phyloP scores from a whole-genome alignment of 345 rosid genomes.

The Pistacia vera region DNA sequence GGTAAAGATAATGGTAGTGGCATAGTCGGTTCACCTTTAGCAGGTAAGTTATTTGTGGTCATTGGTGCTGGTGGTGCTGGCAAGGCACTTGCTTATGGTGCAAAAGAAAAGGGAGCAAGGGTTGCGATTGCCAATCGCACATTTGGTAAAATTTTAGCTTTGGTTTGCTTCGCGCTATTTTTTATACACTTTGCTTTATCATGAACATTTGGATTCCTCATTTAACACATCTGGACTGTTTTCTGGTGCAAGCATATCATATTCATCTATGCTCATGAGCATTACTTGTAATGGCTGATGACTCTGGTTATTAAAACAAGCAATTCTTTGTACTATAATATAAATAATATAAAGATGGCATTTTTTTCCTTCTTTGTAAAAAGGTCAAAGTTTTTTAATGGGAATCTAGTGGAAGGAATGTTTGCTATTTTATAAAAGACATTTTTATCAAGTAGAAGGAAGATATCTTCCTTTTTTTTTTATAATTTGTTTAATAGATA shows the following conservation, averaged over 20 bases:
- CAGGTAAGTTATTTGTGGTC: conserved; percentile 83
- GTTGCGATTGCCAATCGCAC: conserved; percentile 91
- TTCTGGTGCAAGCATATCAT: not conserved
- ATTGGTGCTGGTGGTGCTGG: conserved; percentile 98
- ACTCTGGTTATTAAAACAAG: not conserved
- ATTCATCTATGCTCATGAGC: not conserved
- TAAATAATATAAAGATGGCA: not conserved
- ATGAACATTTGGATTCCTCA: not conserved
- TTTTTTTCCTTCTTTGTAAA: not conserved
- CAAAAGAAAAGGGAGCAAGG: conserved; percentile 86
- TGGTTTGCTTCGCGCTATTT: not conserved
- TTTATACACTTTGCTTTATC: not conserved
- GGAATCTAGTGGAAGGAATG: not conserved
- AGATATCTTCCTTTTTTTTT: not conserved
- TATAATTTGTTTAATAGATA: too few relatives aligned
- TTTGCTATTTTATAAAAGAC: not conserved
- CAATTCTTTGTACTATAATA: not conserved
- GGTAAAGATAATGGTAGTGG: conserved; percentile 40
- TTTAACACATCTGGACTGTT: not conserved
- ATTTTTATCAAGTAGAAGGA: not conserved
- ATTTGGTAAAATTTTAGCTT: conserved; percentile 46
- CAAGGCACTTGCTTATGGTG: conserved; percentile 95
- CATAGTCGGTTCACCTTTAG: conserved; percentile 54
- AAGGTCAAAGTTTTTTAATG: not conserved
- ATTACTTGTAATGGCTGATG: not conserved